Base-by-base conservation (phyloP, 2,329 filamentous ascomycete species). In the Aureobasidium leucospermi region DNA sequence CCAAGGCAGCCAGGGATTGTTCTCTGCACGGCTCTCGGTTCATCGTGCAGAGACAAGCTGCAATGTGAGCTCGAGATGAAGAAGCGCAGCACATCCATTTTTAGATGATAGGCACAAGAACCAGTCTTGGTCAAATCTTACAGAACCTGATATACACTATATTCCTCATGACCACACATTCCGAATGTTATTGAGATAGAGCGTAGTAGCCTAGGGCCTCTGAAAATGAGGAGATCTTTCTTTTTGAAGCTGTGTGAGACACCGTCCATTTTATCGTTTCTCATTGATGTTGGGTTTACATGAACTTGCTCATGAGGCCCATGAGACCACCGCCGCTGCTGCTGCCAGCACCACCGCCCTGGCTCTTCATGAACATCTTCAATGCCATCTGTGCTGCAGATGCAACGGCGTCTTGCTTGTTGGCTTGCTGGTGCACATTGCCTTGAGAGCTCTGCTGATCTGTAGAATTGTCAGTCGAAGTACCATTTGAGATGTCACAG, bases 351-450 rank as follows among this genome's bases (percentile, higher is more conserved):
- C 75, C 74, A 31, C 77, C 74, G 69, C 73, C 74, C 71, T 90
- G 81, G 66, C 82, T 85, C 82, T 96, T 92, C 78, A 95, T 76
- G 74, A 92, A 96, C 84, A 96, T 88, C 82, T 96, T 91, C 67
- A 96, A 74, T 2, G 91, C 92, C 82, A 89, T 87, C 79, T 96
- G 86, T 1, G 85, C 91, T 3, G 92, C 92, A 72, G 85, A 79
- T 70, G 88, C 85, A 48, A 96, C 78, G 52, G 85, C 90, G 49
- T 85, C 85, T 74, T 96, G 85, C 82, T 96, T 96, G 74, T 83
- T 88, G 5, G 87, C 82, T 29, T 81, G 79, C 28, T 79, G 66
- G 29, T 63, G 63, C 1, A 68, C 79, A 65, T 81, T 82, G 19
- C 83, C 84, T 67, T 78, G 72, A 11, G 73, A 70, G 61, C 74